Evolutionary conservation across 1,139 yeast genomes (phyloP).

Genomic region (Groenewaldozyma auringiensis): DNA sequence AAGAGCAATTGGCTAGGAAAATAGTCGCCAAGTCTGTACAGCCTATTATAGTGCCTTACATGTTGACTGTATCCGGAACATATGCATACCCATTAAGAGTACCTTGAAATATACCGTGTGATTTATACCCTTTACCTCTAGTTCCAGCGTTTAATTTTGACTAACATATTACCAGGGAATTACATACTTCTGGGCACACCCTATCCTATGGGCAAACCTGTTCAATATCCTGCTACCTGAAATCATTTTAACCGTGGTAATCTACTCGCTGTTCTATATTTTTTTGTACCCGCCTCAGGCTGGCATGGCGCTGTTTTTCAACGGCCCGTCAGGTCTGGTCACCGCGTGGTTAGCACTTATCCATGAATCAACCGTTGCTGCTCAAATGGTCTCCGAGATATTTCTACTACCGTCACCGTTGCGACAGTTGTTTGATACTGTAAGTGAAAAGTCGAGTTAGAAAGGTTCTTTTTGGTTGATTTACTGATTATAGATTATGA

Average conservation of each 20-base stretch:
- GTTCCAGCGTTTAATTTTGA: background rate
- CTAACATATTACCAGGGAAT: slow-evolving; percentile 36
- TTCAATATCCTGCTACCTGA: slow-evolving; percentile 46
- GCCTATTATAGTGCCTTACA: slow-evolving; percentile 22
- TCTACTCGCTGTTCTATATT: slow-evolving; percentile 38
- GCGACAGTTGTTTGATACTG: slow-evolving; percentile 47
- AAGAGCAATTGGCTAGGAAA: slow-evolving; percentile 6
- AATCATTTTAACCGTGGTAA: slow-evolving; percentile 36
- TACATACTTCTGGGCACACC: slow-evolving; percentile 38
- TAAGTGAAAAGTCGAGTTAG: slow-evolving; percentile 10
- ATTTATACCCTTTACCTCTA: background rate
- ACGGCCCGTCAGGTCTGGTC: slow-evolving; percentile 49
- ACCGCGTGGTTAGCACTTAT: slow-evolving; percentile 48
- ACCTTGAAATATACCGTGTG: background rate
- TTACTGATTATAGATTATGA: slow-evolving; percentile 30
- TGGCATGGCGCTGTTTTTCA: slow-evolving; percentile 39
- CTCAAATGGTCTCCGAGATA: slow-evolving; percentile 43
- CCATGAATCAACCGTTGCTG: slow-evolving; percentile 45
- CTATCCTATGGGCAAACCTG: slow-evolving; percentile 47
- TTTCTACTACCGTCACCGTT: slow-evolving; percentile 54
- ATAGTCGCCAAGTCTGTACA: slow-evolving; percentile 10
- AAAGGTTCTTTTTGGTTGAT: background rate
- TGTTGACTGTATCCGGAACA: slow-evolving; percentile 26
- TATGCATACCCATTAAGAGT: slow-evolving; percentile 24
- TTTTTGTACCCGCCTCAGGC: slow-evolving; percentile 45